Evolutionary conservation across 1,284 basidiomycete genomes (phyloP).

Genomic region (Erythrobasidium hasegawianum): DNA sequence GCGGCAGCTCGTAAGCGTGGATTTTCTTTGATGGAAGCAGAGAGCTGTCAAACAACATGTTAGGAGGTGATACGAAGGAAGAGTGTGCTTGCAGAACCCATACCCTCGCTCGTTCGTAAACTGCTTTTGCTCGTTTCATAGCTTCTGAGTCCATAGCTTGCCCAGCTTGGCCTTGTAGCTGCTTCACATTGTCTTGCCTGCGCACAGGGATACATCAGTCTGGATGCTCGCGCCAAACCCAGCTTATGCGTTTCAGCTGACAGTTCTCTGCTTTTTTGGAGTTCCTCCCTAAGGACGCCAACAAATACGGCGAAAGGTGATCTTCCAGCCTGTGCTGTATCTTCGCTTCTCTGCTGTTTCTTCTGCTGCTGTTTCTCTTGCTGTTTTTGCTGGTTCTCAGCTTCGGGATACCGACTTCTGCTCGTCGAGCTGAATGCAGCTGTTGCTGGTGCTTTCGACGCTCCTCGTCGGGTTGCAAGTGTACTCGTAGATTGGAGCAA

Average conservation of each 20-base stretch:
- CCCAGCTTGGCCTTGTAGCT: conserved; percentile 93
- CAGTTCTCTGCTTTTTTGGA: conserved; percentile 87
- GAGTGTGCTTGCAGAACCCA: conserved; percentile 40
- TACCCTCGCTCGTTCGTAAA: conserved; percentile 91
- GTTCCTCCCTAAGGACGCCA: conserved; percentile 84
- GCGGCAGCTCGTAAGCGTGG: conserved; percentile 84
- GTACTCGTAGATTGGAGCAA: too few species aligned
- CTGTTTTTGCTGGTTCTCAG: conserved; percentile 16
- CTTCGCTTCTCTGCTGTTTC: conserved; percentile 36
- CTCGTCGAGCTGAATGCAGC: conserved; percentile 23
- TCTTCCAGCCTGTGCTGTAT: conserved; percentile 41
- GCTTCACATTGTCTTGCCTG: conserved; percentile 85
- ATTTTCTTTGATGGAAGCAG: conserved; percentile 94
- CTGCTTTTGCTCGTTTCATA: conserved; percentile 84
- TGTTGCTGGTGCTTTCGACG: not conserved
- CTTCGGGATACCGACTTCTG: conserved; percentile 20
- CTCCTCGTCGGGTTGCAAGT: too few species aligned
- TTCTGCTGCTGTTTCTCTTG: conserved; percentile 33
- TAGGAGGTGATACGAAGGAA: not conserved
- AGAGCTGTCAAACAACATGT: conserved; percentile 57
- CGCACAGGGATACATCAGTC: not conserved
- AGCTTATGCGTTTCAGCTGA: not conserved
- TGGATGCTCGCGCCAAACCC: not conserved
- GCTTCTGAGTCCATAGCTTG: conserved; percentile 95
- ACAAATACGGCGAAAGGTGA: conserved; percentile 96